Base-by-base conservation (phyloP, 352 stramenopile species). In the Phytophthora boehmeriae region DNA sequence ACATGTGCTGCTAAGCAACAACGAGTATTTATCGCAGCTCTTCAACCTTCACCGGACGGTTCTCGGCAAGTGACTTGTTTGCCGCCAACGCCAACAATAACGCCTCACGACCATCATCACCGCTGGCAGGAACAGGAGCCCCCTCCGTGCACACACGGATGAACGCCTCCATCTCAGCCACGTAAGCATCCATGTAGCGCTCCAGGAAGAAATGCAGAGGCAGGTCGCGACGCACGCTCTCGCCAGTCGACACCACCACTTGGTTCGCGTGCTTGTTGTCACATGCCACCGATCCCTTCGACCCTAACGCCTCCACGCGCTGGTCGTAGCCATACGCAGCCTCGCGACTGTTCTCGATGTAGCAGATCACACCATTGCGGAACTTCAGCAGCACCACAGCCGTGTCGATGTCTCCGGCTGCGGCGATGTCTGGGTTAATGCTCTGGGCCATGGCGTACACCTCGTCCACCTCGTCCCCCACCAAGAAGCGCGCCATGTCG, bases 311-410 rank as follows among this genome's bases (percentile, higher is more conserved):
- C 69, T 98, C 92, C 10, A 94, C 94, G 67, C 94, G 91, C 68
- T 98, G 94, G 76, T 98, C 94, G 73, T 98, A 98, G 54, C 94
- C 94, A 59, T 98, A 98, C 20, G 87, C 94, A 1, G 90, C 92
- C 58, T 97, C 89, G 59, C 94, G 88, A 63, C 91, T 98, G 52
- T 98, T 96, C 80, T 98, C 94, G 60, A 98, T 96, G 80, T 97
- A 97, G 39, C 86, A 93, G 55, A 92, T 88, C 30, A 95, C 86
- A 36, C 92, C 94, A 50, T 86, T 86, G 39, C 90, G 85, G 76
- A 97, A 98, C 43, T 92, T 83, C 16, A 98, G 86, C 65, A 98
- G 87, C 59, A 93, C 86, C 41, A 86, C 89, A 8, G 94, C 92
- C 44, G 92, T 97, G 66, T 98, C 92, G 54, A 92, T 97, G 39